These are phyloP conservation scores for Fusarium nygamai DNA, from an alignment of 2,329 filamentous ascomycete species.

Conservation along the genomic window DNA sequence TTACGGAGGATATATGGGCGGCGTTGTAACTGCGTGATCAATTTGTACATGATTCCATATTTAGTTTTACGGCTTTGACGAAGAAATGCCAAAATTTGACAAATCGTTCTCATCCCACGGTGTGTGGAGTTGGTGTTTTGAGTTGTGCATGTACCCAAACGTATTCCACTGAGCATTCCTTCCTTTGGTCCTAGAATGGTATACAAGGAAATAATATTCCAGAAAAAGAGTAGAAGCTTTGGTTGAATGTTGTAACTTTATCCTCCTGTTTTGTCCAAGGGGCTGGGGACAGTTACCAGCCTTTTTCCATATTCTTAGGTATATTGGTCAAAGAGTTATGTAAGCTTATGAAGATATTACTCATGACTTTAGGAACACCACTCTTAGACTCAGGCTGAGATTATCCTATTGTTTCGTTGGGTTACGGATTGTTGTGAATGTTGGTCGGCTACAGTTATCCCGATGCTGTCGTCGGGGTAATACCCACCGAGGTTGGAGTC, in stretches of 20 bases:
- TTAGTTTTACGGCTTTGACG: conserved; percentile 27
- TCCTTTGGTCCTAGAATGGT: background rate
- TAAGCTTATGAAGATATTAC: background rate
- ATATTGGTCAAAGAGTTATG: background rate
- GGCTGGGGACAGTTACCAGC: too few species aligned
- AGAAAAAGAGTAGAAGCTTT: background rate
- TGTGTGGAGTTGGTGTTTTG: conserved; percentile 3
- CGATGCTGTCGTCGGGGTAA: background rate
- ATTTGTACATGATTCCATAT: conserved; percentile 39
- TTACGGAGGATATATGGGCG: conserved; percentile 24
- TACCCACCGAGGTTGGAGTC: background rate
- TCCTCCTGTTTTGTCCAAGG: background rate
- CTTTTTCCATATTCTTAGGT: background rate
- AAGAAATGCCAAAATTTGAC: conserved; percentile 34
- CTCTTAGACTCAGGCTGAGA: background rate
- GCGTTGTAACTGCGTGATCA: conserved; percentile 35
- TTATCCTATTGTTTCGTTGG: background rate
- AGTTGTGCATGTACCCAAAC: too few species aligned
- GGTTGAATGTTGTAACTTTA: background rate
- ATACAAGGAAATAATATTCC: background rate
- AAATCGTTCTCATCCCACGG: background rate
- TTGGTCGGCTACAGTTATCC: background rate
- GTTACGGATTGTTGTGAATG: background rate
- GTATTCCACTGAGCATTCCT: background rate
- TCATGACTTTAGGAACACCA: background rate